A percentile compares a stretch with the other conserved stretches of the same genome.
These are phyloP conservation scores for Colletotrichum spinosum DNA, from an alignment of 2,329 filamentous ascomycete genomes.

Conservation along the genomic window DNA sequence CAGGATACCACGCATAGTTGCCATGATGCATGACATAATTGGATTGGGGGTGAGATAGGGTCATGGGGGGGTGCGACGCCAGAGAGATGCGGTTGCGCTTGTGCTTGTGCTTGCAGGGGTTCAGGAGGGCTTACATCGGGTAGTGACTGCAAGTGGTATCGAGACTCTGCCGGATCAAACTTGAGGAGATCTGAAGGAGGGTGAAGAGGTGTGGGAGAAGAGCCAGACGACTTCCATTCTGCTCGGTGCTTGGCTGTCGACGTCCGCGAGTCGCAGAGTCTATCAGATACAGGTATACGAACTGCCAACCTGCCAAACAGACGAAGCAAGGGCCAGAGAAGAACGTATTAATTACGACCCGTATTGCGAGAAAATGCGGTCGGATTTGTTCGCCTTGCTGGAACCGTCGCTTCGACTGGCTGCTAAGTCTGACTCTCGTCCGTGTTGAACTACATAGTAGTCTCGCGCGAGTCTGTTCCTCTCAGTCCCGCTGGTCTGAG, in stretches of 20 bases:
- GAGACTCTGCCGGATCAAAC: constrained; percentile 38
- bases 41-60: constrained; percentile 40
- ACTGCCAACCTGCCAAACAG: too few species aligned
- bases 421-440: constrained; percentile 16
- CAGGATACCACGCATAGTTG: constrained; percentile 47
- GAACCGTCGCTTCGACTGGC: constrained; percentile 35
- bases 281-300: constrained; percentile 8
- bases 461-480: constrained; percentile 30
- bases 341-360: neutral
- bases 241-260: neutral
- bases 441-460: constrained; percentile 9
- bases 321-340: constrained; percentile 11
- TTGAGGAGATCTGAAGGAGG: constrained; percentile 15
- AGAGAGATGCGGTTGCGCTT: constrained; percentile 29
- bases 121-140: constrained; percentile 7
- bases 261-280: neutral
- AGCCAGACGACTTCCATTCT: constrained; percentile 1
- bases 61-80: constrained; percentile 30
- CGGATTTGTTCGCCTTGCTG: constrained; percentile 19
- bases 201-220: neutral
- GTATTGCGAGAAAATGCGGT: constrained; percentile 30
- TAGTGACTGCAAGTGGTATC: constrained; percentile 10
- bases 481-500: constrained; percentile 18
- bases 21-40: constrained; percentile 61
- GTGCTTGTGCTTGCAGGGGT: constrained; percentile 38